Base-by-base conservation (phyloP, 192 early-diverging fungal genomes). In the Coemansia sp. region DNA sequence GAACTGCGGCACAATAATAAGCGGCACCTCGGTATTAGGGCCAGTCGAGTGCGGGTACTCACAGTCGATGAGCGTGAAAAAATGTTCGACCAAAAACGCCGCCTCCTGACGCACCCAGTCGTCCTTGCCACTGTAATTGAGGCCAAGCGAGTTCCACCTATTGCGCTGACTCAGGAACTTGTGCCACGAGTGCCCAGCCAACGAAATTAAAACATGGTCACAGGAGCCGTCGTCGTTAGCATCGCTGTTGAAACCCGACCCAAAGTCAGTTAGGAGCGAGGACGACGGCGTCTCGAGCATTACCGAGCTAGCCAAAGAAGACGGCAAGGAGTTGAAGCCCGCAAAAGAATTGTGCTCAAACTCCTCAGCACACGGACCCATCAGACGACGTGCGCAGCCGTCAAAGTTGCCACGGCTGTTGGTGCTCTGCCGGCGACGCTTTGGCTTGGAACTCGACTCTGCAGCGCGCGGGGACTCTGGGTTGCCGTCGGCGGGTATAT, bases 171-270 rank as follows among this genome's bases (percentile, higher is more conserved):
- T 29, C 55, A 83, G 67, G 51, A 83, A 83, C 76, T 66, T 65
- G 70, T 83, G 80, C 80, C 80, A 83, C 46, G 80, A 83, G 47
- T 83, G 80, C 2, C 76, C 80, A 3, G 47, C 73, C 31, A 77
- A 66, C 6, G 80, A 72, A 12, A 75, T 42, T 18, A 83, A 65
- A 46, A 66, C 31, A 34, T 62, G 38, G 66, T 60, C 66, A 51
- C 65, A 46, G 29, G 9, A 40, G 71, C 46, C 34, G 38, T 78
- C 76, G 40, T 77, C 75, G 62, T 65, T 72, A 33, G 72, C 76
- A 31, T 77, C 75, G 62, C 69, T 72, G 54, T 62, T 36, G 41
- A 69, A 33, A 60, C 76, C 79, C 2, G 69, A 68, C 12, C 70
- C 69, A 67, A 80, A 80, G 61, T 80, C 79, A 1, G 74, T 73